phyloP scores from a whole-genome alignment of 805 yeast genomes.

The Ogataea pini region DNA sequence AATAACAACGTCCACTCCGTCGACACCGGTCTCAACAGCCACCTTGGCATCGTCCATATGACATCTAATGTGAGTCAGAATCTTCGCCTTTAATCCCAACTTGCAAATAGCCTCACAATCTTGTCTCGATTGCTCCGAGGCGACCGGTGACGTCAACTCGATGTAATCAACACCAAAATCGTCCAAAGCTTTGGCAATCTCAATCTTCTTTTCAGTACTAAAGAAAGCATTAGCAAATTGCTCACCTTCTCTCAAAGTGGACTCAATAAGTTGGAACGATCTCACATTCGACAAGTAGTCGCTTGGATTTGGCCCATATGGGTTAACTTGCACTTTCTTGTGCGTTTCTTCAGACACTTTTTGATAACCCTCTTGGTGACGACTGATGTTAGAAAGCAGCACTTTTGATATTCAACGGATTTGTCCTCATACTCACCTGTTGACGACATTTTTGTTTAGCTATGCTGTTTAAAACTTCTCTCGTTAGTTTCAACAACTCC shows the following conservation, averaged over 20 bases:
- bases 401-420: too few species aligned
- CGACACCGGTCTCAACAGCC: conserved; percentile 98
- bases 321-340: conserved; percentile 51
- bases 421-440: conserved; percentile 23
- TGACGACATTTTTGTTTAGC: conserved; percentile 17
- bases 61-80: conserved; percentile 94
- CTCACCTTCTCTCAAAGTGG: conserved; percentile 97
- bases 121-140: conserved; percentile 86
- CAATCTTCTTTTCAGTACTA: conserved; percentile 90
- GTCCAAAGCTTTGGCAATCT: conserved; percentile 94
- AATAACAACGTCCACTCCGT: conserved; percentile 97
- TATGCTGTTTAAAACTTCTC: too few species aligned
- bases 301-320: conserved; percentile 94
- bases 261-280: conserved; percentile 88
- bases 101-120: conserved; percentile 99
- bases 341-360: conserved; percentile 49
- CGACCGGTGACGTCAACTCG: conserved; percentile 96
- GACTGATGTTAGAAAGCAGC: background rate
- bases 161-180: conserved; percentile 98
- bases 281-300: conserved; percentile 89
- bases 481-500: too few species aligned
- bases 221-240: conserved; percentile 98
- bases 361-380: conserved; percentile 38
- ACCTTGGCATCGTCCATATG: conserved; percentile 98
- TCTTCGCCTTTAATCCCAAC: conserved; percentile 92